These are phyloP conservation scores for Blastocystis sp. DNA, from an alignment of 352 stramenopile genomes.

Conservation along the genomic window DNA sequence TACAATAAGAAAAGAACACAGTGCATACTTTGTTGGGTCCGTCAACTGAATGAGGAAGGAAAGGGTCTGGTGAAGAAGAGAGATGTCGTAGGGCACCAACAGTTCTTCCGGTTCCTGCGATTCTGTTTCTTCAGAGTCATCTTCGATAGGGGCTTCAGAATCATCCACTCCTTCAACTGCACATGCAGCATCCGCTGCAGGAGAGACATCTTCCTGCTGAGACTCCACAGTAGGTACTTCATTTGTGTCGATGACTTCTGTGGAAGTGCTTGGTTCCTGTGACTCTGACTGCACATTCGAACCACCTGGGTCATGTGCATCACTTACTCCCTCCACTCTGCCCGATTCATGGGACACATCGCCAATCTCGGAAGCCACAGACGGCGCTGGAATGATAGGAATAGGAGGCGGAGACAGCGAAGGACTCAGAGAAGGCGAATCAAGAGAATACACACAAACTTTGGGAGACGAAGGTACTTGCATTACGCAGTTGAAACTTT, in stretches of 20 bases:
- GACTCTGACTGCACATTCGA: background rate
- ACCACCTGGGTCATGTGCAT: background rate
- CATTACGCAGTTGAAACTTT: slow-evolving; percentile 25
- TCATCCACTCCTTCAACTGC: background rate
- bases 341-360: background rate
- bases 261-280: background rate
- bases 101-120: slow-evolving; percentile 8
- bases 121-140: slow-evolving; percentile 53
- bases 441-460: background rate
- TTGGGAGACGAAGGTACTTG: background rate
- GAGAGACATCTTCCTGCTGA: background rate
- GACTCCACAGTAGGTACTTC: background rate
- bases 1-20: background rate
- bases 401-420: background rate
- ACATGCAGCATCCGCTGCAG: background rate
- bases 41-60: slow-evolving; percentile 83
- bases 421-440: background rate
- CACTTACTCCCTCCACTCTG: background rate
- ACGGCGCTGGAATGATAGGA: background rate
- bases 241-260: background rate
- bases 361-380: background rate
- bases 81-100: slow-evolving; percentile 72
- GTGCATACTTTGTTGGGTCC: slow-evolving; percentile 72
- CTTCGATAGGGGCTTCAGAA: background rate
- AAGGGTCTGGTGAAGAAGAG: slow-evolving; percentile 83